A percentile compares a stretch with the other conserved stretches of the same genome.
Conservation (phyloP, 2,329 filamentous ascomycete genomes). For the Ceratocystis cubensis region DNA sequence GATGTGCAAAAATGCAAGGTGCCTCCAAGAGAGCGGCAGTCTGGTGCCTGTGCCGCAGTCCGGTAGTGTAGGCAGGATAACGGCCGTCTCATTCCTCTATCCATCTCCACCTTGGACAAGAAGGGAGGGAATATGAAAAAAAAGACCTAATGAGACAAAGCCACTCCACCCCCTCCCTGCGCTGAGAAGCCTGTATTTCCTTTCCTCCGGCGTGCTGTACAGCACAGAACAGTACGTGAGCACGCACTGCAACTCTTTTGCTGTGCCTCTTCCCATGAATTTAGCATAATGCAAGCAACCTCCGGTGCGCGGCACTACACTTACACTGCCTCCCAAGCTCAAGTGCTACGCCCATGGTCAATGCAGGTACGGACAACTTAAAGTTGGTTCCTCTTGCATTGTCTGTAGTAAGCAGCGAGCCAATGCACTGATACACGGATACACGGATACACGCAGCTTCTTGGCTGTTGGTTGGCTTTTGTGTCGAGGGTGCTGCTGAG, state of each 20-base stretch:
- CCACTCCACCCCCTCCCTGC: neutral
- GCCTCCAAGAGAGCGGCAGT: neutral
- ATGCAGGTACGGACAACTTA: constrained; percentile 10
- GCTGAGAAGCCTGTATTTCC: neutral
- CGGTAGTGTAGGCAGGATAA: neutral
- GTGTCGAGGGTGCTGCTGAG: neutral
- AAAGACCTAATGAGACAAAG: neutral
- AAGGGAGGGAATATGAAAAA: neutral
- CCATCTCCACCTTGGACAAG: neutral
- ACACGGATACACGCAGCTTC: neutral
- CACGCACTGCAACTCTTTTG: neutral
- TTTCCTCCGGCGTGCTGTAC: neutral
- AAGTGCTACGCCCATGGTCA: neutral
- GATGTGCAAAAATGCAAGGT: neutral
- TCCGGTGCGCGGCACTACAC: neutral
- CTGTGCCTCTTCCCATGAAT: constrained; percentile 3
- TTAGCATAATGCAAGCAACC: neutral
- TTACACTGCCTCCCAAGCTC: neutral
- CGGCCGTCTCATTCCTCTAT: neutral
- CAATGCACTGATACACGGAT: neutral
- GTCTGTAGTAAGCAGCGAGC: neutral
- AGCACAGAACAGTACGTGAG: neutral
- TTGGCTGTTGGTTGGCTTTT: too few relatives aligned
- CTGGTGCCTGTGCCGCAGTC: neutral
- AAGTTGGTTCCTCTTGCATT: constrained; percentile 1